Evolutionary conservation across 2,329 filamentous ascomycete genomes (phyloP).

Genomic region (Periconia macrospinosa): DNA sequence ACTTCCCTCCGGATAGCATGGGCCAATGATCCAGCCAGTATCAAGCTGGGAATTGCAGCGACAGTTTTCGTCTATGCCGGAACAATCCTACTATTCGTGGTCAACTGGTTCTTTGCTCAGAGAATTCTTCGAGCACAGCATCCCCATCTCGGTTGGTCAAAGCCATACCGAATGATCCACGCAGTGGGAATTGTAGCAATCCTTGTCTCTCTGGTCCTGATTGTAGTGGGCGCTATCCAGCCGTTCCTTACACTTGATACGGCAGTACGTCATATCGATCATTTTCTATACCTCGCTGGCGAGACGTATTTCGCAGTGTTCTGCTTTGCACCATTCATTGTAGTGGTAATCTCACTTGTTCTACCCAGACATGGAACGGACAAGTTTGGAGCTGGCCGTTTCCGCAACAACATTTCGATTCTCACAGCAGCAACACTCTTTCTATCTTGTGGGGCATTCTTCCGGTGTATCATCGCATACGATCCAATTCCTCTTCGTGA

Average conservation of each 20-base stretch:
- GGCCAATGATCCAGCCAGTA: conserved; percentile 41
- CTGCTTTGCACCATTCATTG: conserved; percentile 66
- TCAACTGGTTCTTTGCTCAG: conserved; percentile 79
- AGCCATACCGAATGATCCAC: conserved; percentile 52
- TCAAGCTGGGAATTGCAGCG: conserved; percentile 59
- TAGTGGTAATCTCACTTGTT: conserved; percentile 54
- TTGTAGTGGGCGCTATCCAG: conserved; percentile 67
- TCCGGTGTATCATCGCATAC: conserved; percentile 65
- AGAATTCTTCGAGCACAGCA: conserved; percentile 75
- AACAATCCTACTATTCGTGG: conserved; percentile 74
- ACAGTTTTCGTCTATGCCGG: conserved; percentile 73
- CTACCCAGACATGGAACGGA: conserved; percentile 44
- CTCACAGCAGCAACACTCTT: conserved; percentile 59
- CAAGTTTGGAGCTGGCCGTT: conserved; percentile 71
- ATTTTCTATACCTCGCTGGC: conserved; percentile 66
- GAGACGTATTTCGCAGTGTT: conserved; percentile 65
- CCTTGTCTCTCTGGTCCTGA: conserved; percentile 63
- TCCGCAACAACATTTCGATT: conserved; percentile 68
- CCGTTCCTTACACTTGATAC: conserved; percentile 67
- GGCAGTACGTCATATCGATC: conserved; percentile 56
- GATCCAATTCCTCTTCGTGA: conserved; percentile 48
- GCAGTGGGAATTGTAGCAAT: conserved; percentile 57
- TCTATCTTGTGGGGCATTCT: conserved; percentile 70
- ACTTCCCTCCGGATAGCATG: conserved; percentile 46
- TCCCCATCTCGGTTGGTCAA: conserved; percentile 70